A percentile compares a stretch with the other conserved stretches of the same genome.
Conservation (phyloP, 148 eudicot species). For the Polygonum maritimum region DNA sequence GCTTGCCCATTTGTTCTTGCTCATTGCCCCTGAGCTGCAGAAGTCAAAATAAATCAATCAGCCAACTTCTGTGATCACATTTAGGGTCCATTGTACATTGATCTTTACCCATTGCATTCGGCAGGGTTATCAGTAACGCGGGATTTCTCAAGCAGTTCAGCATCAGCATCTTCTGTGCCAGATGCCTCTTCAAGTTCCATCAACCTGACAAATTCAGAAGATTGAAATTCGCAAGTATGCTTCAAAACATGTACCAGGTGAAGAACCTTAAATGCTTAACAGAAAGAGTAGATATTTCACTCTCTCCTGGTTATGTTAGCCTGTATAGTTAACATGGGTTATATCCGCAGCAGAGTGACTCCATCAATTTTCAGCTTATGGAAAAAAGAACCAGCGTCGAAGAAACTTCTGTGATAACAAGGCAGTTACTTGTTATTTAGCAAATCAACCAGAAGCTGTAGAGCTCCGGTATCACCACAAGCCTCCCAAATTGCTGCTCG, state of each 20-base stretch:
- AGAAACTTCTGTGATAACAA: not conserved
- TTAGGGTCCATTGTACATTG: not conserved
- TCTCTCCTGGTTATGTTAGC: too few relatives aligned
- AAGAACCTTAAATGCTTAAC: not conserved
- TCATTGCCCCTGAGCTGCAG: constrained; percentile 37
- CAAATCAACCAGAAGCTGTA: constrained; percentile 88
- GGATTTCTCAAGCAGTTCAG: constrained; percentile 46
- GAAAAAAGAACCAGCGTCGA: not conserved
- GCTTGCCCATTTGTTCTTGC: constrained; percentile 50
- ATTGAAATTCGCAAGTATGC: not conserved
- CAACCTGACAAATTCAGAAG: constrained; percentile 31
- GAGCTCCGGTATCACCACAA: constrained; percentile 92
- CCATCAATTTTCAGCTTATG: not conserved
- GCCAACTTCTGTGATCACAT: not conserved
- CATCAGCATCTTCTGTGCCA: constrained; percentile 64
- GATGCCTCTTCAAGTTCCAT: constrained; percentile 84
- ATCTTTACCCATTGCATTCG: constrained; percentile 32
- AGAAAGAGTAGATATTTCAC: not conserved
- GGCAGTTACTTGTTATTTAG: constrained; percentile 54
- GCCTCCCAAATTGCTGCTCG: constrained; percentile 92
- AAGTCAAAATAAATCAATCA: not conserved
- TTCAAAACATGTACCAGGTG: not conserved
- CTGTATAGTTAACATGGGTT: not conserved
- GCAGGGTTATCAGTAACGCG: constrained; percentile 13
- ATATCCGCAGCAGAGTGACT: not conserved